These are phyloP conservation scores for Pseudocercospora fijiensis DNA, from an alignment of 2,329 filamentous ascomycete species.

Conservation along the genomic window DNA sequence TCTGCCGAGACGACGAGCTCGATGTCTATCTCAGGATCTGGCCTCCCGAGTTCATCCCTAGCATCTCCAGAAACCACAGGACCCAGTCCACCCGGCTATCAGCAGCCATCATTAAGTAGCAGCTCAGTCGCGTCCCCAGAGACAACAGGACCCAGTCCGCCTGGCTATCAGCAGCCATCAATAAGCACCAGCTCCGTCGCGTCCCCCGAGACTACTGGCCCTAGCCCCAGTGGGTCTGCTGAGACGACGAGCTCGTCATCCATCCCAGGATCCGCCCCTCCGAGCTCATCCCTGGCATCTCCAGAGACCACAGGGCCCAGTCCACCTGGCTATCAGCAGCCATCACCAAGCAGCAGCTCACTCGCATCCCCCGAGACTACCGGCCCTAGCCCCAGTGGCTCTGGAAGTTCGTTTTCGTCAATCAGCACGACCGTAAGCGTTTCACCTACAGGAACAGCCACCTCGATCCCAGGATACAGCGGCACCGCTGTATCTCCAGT, in stretches of 20 bases:
- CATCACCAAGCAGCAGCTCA: background rate
- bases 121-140: background rate
- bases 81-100: background rate
- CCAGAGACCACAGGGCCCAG: background rate
- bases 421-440: constrained; percentile 7
- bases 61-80: background rate
- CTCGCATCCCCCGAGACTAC: background rate
- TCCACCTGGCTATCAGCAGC: background rate
- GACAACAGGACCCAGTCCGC: background rate
- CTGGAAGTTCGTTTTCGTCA: background rate
- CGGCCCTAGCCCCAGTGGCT: background rate
- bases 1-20: background rate
- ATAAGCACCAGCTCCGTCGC: constrained; percentile 1
- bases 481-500: constrained; percentile 9
- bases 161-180: background rate
- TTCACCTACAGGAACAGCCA: constrained; percentile 9
- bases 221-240: constrained; percentile 1
- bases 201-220: background rate
- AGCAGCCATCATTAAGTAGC: background rate
- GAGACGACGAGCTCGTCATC: too few relatives aligned
- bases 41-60: background rate
- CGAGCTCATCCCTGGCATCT: background rate
- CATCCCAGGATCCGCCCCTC: too few relatives aligned
- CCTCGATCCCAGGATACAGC: constrained; percentile 16
- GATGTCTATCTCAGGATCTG: background rate